Base-by-base conservation (phyloP, 345 rosid species). In the Populus tremula region DNA sequence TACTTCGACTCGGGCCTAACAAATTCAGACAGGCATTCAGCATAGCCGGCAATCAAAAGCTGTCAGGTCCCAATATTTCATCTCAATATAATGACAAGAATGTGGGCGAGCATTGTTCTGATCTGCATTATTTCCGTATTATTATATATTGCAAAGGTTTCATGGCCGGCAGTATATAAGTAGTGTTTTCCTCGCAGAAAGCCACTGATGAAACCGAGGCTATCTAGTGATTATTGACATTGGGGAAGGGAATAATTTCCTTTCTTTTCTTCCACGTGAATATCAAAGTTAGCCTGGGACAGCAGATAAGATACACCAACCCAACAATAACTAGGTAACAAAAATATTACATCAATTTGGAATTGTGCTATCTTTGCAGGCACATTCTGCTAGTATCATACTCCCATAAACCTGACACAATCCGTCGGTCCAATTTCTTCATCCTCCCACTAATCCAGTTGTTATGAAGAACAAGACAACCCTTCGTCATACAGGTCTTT, bases 381-480 rank as follows among this genome's bases (percentile, higher is more conserved):
- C 97, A 93, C 92, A 89, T 95, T 77, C 82, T 86, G 79, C 88
- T 54, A 39, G 83, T 84, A 45, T 95, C 93, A 74, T 95, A 92
- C 39, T 90, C 91, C 98, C 98, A 93, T 2, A 92, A 87, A 77
- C 94, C 96, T 33, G 93, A 88, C 45, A 64, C 77, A 78, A 93
- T 87, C 80, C 91, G 97, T 36, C 92, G 92, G 80, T 89, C 90
- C 13, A 95, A 90, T 83, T 95, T 95, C 86, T 90, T 92, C 81
- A 89, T 29, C 87, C 98, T 91, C 70, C 97, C 98, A 77, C 87
- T 87, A 67, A 95, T 87, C 96, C 97, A 93, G 45, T 90, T 95
- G 79, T 90, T 92, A 35, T 93, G 98, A 74, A 95, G 88, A 82
- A 95, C 82, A n/a, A 86, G 83, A 74, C 92, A 94, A 33, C 86